Base-by-base conservation (phyloP, 2,329 filamentous ascomycete genomes). In the Botrytis paeoniae region DNA sequence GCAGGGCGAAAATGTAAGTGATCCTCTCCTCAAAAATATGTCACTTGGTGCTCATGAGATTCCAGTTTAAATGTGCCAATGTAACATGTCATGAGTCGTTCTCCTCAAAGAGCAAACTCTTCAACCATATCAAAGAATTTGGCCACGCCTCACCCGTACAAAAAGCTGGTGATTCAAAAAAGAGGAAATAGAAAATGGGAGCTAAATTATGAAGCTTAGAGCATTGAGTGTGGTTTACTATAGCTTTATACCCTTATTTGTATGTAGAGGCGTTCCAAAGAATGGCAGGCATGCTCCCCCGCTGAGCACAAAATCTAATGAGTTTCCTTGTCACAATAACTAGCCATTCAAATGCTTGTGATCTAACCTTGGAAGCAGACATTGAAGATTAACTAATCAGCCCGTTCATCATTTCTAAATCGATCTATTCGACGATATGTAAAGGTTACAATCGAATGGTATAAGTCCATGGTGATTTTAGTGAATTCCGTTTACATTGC, bases 101-200 rank as follows among this genome's bases (percentile, higher is more conserved):
- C 77, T 75, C 85, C 0, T 89, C 87, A 1, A 90, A 88, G 75
- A 89, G 84, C n/a, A 86, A 86, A 75, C 79, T 93, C 51, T 91
- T 91, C 78, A 82, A 86, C 74, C 91, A 93, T 81, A 83, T 92
- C 70, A 86, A 87, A 77, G 84, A 87, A 37, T 80, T 85, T 32
- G 80, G 81, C 35, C 89, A 92, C 82, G 89, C 87, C 9, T 86
- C 87, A 69, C 83, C 83, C 20, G 76, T 82, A 37, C 32, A 77
- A 43, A 78, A 79, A 63, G 43, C 54, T 37, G 69, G n/a, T 16
- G 80, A 77, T 54, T 75, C 74, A n/a, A 78, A 75, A 70, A 77
- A 75, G 22, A 77, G 69, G 39, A 78, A 73, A 29, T 72, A 71
- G 39, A 73, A 45, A 20, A n/a, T n/a, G 9, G 35, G 51, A 9